Evolutionary conservation across 495 filamentous ascomycete species (phyloP).

Genomic region (Trichoderma gamsii): DNA sequence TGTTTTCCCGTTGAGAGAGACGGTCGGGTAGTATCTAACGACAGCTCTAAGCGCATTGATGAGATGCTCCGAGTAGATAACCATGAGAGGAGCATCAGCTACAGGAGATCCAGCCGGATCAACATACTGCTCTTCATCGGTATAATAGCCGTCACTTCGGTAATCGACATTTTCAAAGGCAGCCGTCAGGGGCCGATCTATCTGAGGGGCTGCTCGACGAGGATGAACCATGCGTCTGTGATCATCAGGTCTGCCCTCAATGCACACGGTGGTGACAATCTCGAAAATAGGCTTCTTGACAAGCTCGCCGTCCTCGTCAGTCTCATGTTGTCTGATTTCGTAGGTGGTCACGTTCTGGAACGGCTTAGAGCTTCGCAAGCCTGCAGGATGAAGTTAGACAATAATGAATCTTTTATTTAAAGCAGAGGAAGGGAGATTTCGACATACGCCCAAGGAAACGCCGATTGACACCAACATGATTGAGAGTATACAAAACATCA

Average conservation of each 20-base stretch:
- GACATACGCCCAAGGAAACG: constrained; percentile 4
- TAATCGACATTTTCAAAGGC: neutral
- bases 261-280: constrained; percentile 9
- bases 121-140: constrained; percentile 6
- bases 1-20: constrained; percentile 23
- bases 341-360: constrained; percentile 4
- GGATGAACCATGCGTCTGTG: neutral
- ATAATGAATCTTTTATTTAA: neutral
- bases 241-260: constrained; percentile 5
- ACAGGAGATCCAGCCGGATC: neutral
- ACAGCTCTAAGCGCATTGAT: constrained; percentile 35
- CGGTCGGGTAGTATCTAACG: constrained; percentile 31
- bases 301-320: neutral
- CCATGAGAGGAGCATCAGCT: constrained; percentile 23
- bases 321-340: constrained; percentile 4
- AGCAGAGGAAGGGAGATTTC: neutral
- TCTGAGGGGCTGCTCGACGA: neutral
- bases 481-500: constrained; percentile 3
- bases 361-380: constrained; percentile 13
- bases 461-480: neutral
- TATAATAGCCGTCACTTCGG: neutral
- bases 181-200: constrained; percentile 1
- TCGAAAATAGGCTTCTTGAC: constrained; percentile 11
- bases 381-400: neutral
- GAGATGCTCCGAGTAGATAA: constrained; percentile 34